Evolutionary conservation across 2,329 filamentous ascomycete species (phyloP).

Genomic region (Emericellopsis cladophorae): DNA sequence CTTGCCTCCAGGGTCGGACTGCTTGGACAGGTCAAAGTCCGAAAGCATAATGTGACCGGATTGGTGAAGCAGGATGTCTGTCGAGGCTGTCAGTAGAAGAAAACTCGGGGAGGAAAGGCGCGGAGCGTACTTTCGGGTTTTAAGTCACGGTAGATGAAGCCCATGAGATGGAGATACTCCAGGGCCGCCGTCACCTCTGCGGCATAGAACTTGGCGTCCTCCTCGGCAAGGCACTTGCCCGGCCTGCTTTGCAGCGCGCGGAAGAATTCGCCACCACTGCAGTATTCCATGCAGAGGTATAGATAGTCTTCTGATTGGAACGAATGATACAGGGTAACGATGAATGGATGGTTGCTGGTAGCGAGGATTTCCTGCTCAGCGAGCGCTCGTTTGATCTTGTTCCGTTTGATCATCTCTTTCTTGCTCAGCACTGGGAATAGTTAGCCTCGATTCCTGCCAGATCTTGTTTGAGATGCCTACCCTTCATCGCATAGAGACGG

Average conservation of each 20-base stretch:
- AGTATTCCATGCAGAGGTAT: conserved; percentile 99
- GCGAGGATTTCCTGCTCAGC: conserved; percentile 97
- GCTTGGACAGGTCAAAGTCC: conserved; percentile 96
- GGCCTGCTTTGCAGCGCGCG: conserved; percentile 89
- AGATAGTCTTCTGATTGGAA: conserved; percentile 98
- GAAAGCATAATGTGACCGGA: conserved; percentile 99
- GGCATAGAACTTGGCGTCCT: conserved; percentile 93
- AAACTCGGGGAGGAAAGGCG: conserved; percentile 2
- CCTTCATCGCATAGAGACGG: conserved; percentile 96
- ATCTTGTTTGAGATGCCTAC: conserved; percentile 32
- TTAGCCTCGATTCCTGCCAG: conserved; percentile 16
- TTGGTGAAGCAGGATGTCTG: conserved; percentile 93
- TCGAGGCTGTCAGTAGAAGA: background rate
- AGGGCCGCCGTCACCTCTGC: conserved; percentile 93
- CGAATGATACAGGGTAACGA: conserved; percentile 95
- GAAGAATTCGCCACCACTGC: conserved; percentile 97
- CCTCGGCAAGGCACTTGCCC: conserved; percentile 93
- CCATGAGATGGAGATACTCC: conserved; percentile 97
- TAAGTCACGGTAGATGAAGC: conserved; percentile 95
- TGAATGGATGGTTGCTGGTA: conserved; percentile 97
- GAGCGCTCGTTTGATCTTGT: conserved; percentile 97
- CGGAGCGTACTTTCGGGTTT: conserved; percentile 90
- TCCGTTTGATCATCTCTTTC: conserved; percentile 99
- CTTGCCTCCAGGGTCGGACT: conserved; percentile 89
- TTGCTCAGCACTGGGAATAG: conserved; percentile 73